Base-by-base conservation (phyloP, 352 stramenopile genomes). In the Phytopythium delawarense region DNA sequence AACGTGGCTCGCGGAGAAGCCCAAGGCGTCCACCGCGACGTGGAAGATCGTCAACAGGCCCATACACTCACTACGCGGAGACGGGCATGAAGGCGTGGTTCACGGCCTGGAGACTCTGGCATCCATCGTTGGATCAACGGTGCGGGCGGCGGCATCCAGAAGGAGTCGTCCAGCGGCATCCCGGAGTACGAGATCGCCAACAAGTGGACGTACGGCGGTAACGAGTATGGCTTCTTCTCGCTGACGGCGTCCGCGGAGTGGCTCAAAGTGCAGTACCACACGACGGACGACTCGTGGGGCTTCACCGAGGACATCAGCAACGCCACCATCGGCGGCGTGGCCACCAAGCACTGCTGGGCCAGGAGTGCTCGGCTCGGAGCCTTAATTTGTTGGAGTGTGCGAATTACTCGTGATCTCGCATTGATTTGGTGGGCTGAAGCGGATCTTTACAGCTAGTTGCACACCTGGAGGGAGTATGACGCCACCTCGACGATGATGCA, bases 31-130 rank as follows among this genome's bases (percentile, higher is more conserved):
- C 7, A 92, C 59, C 18, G 85, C 85, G 2, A 88, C 82, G 42
- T 94, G 84, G 81, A 94, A 94, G 71, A 83, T 94, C 42, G 81
- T 94, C 51, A 94, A 94, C 67, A 86, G 74, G 70, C 4, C 82
- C 86, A 4, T 87, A 89, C 57, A 75, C 82, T 57, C 85, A 94
- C 71, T 89, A 88, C 61, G 73, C 81, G 20, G 70, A 79, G 25
- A 44, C 60, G 5, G 72, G 75, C 34, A 83, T 84, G 72, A 72
- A 85, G 30, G 79, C 73, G 57, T 94, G 85, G 85, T 80, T 82
- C 20, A 79, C 6, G 65, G 12, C 70, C 91, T 12, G 48, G 83
- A 8, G 75, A 72, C 42, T 73, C 68, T 0, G 64, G 45, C 16
- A 66, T 81, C n/a, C 85, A 94, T 56, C 91, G 91, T 39, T 74